Base-by-base conservation (phyloP, 805 yeast species). In the Saturnispora bothae region DNA sequence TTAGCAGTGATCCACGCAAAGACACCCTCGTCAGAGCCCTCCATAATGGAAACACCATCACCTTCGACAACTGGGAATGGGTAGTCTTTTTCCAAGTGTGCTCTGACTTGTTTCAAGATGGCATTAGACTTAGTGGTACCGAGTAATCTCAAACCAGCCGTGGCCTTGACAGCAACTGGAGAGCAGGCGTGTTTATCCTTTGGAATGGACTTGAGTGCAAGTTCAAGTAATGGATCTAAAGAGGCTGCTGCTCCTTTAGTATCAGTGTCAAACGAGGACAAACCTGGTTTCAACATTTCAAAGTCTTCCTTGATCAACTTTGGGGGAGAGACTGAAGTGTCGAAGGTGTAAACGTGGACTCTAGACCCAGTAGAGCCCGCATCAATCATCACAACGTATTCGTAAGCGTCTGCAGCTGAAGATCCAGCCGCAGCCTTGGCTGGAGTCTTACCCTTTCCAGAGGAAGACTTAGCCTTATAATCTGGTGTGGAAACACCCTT, bases 361-460 rank as follows among this genome's bases (percentile, higher is more conserved):
- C 98, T 78, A 13, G 96, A 86, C 23, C 98, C 98, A 13, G 95
- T 81, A 1, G 97, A 88, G 7, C 98, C 99, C 6, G 98, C 98
- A 65, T 92, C 99, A 40, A 92, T 68, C 96, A 92, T 86, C 18
- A 92, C 72, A 22, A 88, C 96, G 50, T 70, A 89, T 53, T 82
- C 81, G 26, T 72, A 61, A 33, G 63, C 41, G 3, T 29, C 22
- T 25, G 29, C 28, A 16, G 32, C 14, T 13, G 17, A 5, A 8
- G 28, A 15, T 7, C 15, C 32, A 20, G 28, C 20, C 10, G 28
- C 13, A 9, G 38, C 14, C 6, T 8, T n/a, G 25, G 19, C 31
- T 15, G 30, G 16, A 20, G 20, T 26, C 7, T 29, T 22, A 20
- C 15, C 28, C 21, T 29, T 29, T n/a, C n/a, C n/a, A 5, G 39